phyloP scores from a whole-genome alignment of 2,329 filamentous ascomycete genomes.

The Colletotrichum agaves region DNA sequence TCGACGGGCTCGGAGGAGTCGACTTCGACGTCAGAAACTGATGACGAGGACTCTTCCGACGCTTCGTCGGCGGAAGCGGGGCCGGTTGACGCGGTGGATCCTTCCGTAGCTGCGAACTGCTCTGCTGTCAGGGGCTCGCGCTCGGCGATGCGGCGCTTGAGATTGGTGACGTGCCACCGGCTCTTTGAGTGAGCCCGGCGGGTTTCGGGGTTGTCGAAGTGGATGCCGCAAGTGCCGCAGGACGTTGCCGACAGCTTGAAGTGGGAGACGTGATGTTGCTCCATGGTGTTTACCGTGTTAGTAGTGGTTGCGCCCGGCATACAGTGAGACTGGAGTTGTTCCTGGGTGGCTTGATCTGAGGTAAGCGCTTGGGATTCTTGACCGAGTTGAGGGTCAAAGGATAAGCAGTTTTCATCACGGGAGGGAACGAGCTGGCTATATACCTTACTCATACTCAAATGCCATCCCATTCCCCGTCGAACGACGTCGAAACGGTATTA shows the following conservation, averaged over 20 bases:
- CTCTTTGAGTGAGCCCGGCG: constrained; percentile 32
- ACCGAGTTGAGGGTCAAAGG: neutral
- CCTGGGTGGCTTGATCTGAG: neutral
- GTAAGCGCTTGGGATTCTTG: neutral
- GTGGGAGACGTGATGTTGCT: constrained; percentile 6
- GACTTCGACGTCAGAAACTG: neutral
- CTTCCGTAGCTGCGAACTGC: constrained; percentile 5
- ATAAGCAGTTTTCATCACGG: too few relatives aligned
- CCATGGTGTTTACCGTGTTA: constrained; percentile 13
- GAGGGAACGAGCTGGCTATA: neutral
- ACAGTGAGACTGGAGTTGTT: neutral
- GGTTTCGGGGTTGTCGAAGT: constrained; percentile 23
- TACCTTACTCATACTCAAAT: neutral
- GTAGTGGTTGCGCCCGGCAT: constrained; percentile 2
- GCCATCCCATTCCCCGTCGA: too few relatives aligned
- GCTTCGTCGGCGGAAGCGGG: neutral
- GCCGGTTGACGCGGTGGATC: neutral
- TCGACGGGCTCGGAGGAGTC: neutral
- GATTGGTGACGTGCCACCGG: constrained; percentile 33
- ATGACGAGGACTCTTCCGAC: constrained; percentile 17
- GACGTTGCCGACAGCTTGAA: constrained; percentile 33
- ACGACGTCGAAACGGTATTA: too few relatives aligned
- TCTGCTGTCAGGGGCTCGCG: constrained; percentile 22
- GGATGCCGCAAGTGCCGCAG: constrained; percentile 30
- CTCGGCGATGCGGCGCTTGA: constrained; percentile 32